These are phyloP conservation scores for Pilatotrama ljubarskyi DNA, from an alignment of 768 basidiomycete genomes.

Conservation along the genomic window DNA sequence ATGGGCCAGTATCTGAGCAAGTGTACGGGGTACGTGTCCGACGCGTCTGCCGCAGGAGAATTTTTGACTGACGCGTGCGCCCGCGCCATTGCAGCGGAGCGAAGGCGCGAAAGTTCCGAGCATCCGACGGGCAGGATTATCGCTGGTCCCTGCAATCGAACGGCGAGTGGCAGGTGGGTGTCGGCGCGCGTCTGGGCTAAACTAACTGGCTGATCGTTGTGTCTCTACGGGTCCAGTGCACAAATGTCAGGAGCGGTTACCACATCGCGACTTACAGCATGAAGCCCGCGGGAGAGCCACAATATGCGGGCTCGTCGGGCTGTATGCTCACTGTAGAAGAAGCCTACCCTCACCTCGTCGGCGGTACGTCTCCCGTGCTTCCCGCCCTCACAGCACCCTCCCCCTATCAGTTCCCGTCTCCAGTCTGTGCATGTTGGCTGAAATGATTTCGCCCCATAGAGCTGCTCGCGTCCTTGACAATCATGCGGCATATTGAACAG, in stretches of 20 bases:
- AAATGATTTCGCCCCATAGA: conserved; percentile 39
- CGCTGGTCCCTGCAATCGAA: conserved; percentile 56
- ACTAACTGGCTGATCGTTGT: neutral
- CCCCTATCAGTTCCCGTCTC: neutral
- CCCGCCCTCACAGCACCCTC: neutral
- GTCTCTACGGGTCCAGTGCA: conserved; percentile 44
- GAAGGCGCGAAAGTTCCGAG: conserved; percentile 52
- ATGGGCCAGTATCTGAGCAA: conserved; percentile 58
- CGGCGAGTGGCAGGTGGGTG: conserved; percentile 67
- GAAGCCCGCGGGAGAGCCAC: conserved; percentile 54
- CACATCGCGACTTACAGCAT: conserved; percentile 63
- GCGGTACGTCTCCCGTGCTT: conserved; percentile 42
- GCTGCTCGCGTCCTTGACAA: conserved; percentile 57
- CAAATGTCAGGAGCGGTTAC: conserved; percentile 45
- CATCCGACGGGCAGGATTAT: conserved; percentile 61
- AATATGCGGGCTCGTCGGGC: conserved; percentile 55
- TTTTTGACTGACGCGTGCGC: conserved; percentile 3
- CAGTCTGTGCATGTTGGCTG: neutral
- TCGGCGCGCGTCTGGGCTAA: neutral
- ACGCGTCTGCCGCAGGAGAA: neutral
- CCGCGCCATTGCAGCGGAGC: conserved; percentile 38
- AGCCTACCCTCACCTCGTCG: conserved; percentile 52
- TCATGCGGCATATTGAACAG: conserved; percentile 62
- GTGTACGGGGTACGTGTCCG: conserved; percentile 39
- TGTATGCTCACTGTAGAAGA: conserved; percentile 67